Evolutionary conservation across 2,329 filamentous ascomycete genomes (phyloP).

Genomic region (Apiospora marii): DNA sequence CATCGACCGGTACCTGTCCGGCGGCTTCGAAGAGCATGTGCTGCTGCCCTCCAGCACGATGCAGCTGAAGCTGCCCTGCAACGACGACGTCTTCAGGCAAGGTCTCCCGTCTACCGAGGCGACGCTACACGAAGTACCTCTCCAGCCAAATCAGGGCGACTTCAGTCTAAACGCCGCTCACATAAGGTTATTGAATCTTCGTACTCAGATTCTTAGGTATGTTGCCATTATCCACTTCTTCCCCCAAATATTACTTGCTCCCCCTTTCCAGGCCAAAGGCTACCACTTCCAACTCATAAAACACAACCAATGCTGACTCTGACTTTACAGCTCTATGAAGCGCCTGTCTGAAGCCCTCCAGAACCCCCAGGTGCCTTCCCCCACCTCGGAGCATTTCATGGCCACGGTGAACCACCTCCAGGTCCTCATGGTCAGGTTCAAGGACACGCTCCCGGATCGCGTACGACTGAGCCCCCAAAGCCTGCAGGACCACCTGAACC

Average conservation of each 20-base stretch:
- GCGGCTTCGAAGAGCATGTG: conserved; percentile 28
- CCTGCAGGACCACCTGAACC: conserved; percentile 24
- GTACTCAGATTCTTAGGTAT: conserved; percentile 28
- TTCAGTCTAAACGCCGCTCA: conserved; percentile 29
- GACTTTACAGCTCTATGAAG: conserved; percentile 13
- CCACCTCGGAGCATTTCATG: conserved; percentile 24
- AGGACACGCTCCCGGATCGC: conserved; percentile 27
- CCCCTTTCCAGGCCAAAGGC: neutral
- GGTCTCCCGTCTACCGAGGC: conserved; percentile 25
- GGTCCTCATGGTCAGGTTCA: conserved; percentile 25
- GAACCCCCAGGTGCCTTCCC: neutral
- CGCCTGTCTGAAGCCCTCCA: neutral
- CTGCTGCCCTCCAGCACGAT: conserved; percentile 28
- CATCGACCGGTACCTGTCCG: conserved; percentile 29
- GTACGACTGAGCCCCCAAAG: conserved; percentile 23
- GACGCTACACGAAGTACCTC: conserved; percentile 24
- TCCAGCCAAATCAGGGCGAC: conserved; percentile 21
- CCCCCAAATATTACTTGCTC: neutral
- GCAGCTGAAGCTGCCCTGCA: conserved; percentile 27
- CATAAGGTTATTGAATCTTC: conserved; percentile 27
- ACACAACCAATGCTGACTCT: neutral
- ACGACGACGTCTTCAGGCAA: conserved; percentile 26
- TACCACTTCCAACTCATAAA: neutral
- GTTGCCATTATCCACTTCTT: neutral
- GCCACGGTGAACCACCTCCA: conserved; percentile 27